Conservation (phyloP, 176 grass and related monocot species). For the barley (Hordeum vulgare) region DNA sequence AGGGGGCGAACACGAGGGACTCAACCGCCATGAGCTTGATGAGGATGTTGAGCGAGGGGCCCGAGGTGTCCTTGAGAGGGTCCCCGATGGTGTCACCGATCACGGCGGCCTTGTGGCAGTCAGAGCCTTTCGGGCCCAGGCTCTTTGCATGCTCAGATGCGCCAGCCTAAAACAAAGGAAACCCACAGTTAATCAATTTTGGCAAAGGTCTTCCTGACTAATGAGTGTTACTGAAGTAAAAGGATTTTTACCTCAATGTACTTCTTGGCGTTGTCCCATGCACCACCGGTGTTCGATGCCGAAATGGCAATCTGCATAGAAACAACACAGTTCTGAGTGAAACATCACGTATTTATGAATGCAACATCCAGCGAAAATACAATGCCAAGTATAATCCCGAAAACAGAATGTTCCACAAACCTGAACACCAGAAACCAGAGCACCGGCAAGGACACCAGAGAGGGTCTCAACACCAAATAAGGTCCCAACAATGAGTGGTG, state of each 20-base stretch:
- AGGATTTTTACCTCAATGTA: constrained; percentile 76
- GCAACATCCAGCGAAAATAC: neutral
- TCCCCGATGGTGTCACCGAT: constrained; percentile 95
- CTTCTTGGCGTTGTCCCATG: constrained; percentile 93
- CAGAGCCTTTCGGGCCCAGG: constrained; percentile 81
- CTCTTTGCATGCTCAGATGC: constrained; percentile 72
- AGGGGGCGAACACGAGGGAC: constrained; percentile 90
- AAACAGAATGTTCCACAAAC: constrained; percentile 24
- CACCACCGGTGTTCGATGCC: constrained; percentile 92
- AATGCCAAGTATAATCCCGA: neutral
- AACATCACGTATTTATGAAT: neutral
- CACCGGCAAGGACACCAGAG: constrained; percentile 82
- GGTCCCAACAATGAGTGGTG: constrained; percentile 73
- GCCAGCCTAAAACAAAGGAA: constrained; percentile 56
- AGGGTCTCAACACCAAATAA: constrained; percentile 90
- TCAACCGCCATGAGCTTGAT: constrained; percentile 98
- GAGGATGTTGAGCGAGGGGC: constrained; percentile 87
- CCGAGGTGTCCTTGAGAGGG: constrained; percentile 91
- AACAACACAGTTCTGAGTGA: neutral
- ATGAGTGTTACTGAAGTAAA: neutral
- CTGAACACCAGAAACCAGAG: constrained; percentile 93
- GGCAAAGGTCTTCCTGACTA: neutral
- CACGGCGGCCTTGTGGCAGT: constrained; percentile 84
- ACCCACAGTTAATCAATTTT: neutral
- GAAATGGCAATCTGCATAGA: constrained; percentile 78